Base-by-base conservation (phyloP, 352 stramenopile species). In the Globisporangium irregulare region DNA sequence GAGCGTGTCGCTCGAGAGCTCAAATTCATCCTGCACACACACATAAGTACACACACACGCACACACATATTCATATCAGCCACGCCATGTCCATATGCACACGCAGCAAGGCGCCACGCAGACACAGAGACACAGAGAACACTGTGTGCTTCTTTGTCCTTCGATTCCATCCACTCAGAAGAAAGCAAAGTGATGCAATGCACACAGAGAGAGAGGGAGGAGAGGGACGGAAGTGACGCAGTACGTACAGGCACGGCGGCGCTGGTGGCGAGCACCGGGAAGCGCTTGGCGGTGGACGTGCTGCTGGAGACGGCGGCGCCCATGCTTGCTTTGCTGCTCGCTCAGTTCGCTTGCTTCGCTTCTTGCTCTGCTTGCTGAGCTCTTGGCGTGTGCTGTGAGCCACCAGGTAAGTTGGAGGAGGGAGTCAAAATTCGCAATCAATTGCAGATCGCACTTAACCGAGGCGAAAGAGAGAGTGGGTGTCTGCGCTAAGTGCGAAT, bases 221-320 rank as follows among this genome's bases (percentile, higher is more conserved):
- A 56, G 22, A 43, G 2, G 46, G n/a, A 48, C 22, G 56, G 29
- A 32, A 32, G 27, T 6, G 27, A 32, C 20, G 48, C 27, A 24
- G 22, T 0, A 86, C 81, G 72, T 77, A 91, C 83, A 58, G 79
- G 72, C 65, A 70, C 51, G 22, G 73, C 68, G 59, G 68, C 81
- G 60, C 84, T 93, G 29, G 82, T 93, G 60, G 85, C 85, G 67
- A 93, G 74, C 67, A 93, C 81, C 56, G 81, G 78, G 74, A 77
- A 92, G 58, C 68, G 65, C 68, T 81, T 77, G 24, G 56, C 27
- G 29, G 24, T 34, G 32, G 57, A 29, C 22, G 59, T 56, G 65
- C 73, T 76, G 69, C 79, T 90, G 25, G 80, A 66, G 60, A 73
- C 67, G 64, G 73, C 78, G 64, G 73, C 78, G 55, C 85, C 85